Conservation (phyloP, 805 yeast species). For the Candida ulmi region DNA sequence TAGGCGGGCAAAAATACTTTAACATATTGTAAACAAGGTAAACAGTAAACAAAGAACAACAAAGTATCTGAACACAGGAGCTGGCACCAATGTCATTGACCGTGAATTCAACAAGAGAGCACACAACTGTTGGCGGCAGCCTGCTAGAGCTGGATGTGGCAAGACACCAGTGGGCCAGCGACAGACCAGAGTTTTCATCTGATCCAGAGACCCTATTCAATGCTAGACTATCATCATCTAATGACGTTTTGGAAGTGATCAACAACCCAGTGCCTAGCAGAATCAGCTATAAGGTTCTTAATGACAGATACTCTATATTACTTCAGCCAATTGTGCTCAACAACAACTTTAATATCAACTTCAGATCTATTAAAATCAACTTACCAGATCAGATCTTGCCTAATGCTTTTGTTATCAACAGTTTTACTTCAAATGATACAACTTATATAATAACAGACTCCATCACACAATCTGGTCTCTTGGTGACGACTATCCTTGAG, state of each 20-base stretch:
- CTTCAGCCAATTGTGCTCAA: conserved; percentile 19
- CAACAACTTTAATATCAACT: conserved; percentile 15
- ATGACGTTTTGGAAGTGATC: conserved; percentile 25
- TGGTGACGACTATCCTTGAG: conserved; percentile 44
- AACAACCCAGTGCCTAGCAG: conserved; percentile 32
- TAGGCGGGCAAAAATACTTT: background rate
- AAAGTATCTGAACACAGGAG: too few species aligned
- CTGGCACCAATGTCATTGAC: background rate
- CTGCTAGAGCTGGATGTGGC: conserved; percentile 14
- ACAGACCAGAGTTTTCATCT: background rate
- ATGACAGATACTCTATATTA: conserved; percentile 13
- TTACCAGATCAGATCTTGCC: conserved; percentile 32
- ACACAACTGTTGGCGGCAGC: too few species aligned
- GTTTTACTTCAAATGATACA: conserved; percentile 22
- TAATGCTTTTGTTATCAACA: conserved; percentile 33
- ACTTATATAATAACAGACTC: conserved; percentile 42
- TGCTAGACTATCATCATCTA: conserved; percentile 10
- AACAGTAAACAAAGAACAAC: too few species aligned
- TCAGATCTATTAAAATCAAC: conserved; percentile 23
- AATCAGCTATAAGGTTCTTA: conserved; percentile 14
- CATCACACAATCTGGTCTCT: conserved; percentile 43
- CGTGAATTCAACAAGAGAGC: background rate
- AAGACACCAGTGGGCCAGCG: conserved; percentile 16
- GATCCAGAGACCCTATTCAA: conserved; percentile 19
- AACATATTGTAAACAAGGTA: background rate